phyloP scores from a whole-genome alignment of 129 eudicot species.

The Scalesia atractyloides region DNA sequence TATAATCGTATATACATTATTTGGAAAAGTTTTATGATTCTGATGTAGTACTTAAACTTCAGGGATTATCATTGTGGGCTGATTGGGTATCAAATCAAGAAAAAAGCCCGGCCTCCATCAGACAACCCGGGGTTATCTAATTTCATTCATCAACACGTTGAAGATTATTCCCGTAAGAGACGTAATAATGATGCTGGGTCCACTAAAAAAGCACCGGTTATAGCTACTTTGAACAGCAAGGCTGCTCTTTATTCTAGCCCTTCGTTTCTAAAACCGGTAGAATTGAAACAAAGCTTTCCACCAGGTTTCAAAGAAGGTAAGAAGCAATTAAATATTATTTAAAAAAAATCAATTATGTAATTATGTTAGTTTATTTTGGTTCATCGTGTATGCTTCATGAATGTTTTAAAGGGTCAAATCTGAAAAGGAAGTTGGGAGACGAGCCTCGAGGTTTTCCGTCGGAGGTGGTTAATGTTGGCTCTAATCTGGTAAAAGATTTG shows the following conservation, averaged over 20 bases:
- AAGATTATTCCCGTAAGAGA: conserved; percentile 36
- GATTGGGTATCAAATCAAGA: conserved; percentile 67
- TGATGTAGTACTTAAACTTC: conserved; percentile 30
- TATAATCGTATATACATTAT: background rate
- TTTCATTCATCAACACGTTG: conserved; percentile 37
- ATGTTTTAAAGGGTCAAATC: conserved; percentile 32
- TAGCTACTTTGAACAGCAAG: conserved; percentile 27
- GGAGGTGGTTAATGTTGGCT: conserved; percentile 6
- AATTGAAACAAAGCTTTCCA: conserved; percentile 19
- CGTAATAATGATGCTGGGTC: conserved; percentile 23
- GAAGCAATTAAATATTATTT: background rate
- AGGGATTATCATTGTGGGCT: conserved; percentile 97
- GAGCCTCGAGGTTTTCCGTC: conserved; percentile 14
- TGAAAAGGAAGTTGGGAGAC: conserved; percentile 42
- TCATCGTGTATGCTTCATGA: conserved; percentile 3
- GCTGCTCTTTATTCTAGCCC: conserved; percentile 29
- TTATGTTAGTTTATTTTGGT: background rate
- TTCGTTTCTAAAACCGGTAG: conserved; percentile 16
- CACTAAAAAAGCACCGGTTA: conserved; percentile 19
- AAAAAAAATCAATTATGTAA: background rate
- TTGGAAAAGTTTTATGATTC: conserved; percentile 19
- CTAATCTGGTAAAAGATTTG: conserved; percentile 22
- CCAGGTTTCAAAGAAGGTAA: conserved; percentile 42
- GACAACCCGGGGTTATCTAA: conserved; percentile 24
- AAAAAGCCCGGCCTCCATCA: conserved; percentile 43